Evolutionary conservation across 2,329 filamentous ascomycete genomes (phyloP).

Genomic region (Sclerotinia trifoliorum): DNA sequence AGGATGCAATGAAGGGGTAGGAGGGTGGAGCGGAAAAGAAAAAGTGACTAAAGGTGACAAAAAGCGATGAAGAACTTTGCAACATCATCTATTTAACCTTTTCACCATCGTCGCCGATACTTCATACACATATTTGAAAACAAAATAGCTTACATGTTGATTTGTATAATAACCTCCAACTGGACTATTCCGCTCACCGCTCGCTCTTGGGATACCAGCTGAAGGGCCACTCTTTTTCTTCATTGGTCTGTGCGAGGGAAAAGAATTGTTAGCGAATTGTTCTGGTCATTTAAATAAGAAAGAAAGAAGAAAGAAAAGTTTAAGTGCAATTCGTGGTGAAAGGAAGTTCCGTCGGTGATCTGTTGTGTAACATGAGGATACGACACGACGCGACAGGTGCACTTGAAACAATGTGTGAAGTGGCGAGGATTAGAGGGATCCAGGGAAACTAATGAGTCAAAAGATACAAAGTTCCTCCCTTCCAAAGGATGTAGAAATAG

Average conservation of each 20-base stretch:
- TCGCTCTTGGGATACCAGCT: conserved; percentile 64
- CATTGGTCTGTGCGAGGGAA: conserved; percentile 56
- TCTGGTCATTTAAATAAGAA: conserved; percentile 11
- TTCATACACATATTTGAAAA: neutral
- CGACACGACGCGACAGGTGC: conserved; percentile 4
- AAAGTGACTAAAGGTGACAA: neutral
- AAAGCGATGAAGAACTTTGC: conserved; percentile 23
- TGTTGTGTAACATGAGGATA: conserved; percentile 33
- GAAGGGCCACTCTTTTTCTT: conserved; percentile 64
- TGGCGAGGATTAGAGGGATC: neutral
- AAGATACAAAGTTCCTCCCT: conserved; percentile 14
- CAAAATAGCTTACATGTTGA: conserved; percentile 18
- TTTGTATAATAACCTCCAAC: conserved; percentile 42
- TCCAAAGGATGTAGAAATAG: conserved; percentile 15
- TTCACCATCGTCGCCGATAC: neutral
- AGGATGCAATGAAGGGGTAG: neutral
- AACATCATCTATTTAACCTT: conserved; percentile 15
- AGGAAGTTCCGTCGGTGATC: conserved; percentile 26
- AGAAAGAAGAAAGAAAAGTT: conserved; percentile 8
- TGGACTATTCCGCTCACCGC: conserved; percentile 63
- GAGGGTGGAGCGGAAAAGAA: neutral
- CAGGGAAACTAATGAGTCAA: neutral
- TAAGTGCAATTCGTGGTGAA: conserved; percentile 1
- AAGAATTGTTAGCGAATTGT: conserved; percentile 31
- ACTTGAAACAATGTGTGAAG: conserved; percentile 18